Conservation (phyloP, 495 filamentous ascomycete species). For the Neurospora sp. region DNA sequence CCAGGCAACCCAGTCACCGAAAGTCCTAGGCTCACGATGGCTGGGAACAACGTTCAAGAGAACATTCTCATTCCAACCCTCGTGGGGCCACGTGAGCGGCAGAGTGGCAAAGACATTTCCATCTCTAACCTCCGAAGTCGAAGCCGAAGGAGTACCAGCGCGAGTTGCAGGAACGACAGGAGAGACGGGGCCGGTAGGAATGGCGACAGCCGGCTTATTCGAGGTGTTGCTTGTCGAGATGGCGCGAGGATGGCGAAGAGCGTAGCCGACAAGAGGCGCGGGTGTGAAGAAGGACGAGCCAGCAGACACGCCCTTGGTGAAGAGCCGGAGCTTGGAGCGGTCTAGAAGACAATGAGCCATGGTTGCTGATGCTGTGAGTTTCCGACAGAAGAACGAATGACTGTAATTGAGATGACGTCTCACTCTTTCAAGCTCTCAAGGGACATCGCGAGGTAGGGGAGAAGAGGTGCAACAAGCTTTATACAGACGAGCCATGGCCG, state of each 20-base stretch:
- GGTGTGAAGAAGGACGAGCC: background rate
- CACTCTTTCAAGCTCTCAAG: no score
- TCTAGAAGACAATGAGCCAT: background rate
- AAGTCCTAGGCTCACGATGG: constrained; percentile 27
- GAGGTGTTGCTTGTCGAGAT: background rate
- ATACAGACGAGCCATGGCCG: background rate
- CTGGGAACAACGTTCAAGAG: constrained; percentile 31
- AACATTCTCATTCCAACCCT: constrained; percentile 43
- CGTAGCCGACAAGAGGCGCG: background rate
- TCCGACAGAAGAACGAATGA: background rate
- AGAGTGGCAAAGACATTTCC: background rate
- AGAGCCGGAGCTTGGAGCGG: background rate
- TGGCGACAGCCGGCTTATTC: background rate
- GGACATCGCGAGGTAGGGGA: no score
- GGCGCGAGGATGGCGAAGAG: background rate
- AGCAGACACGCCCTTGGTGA: background rate
- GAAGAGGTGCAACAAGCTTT: background rate
- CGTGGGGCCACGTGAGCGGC: constrained; percentile 61
- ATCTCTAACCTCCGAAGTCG: background rate
- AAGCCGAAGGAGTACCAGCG: background rate
- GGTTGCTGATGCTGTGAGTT: background rate
- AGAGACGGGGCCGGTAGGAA: background rate
- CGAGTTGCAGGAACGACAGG: background rate
- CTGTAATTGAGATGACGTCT: background rate
- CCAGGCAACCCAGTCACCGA: constrained; percentile 38